Evolutionary conservation across 345 rosid species (phyloP).

Genomic region (Citrus glauca): DNA sequence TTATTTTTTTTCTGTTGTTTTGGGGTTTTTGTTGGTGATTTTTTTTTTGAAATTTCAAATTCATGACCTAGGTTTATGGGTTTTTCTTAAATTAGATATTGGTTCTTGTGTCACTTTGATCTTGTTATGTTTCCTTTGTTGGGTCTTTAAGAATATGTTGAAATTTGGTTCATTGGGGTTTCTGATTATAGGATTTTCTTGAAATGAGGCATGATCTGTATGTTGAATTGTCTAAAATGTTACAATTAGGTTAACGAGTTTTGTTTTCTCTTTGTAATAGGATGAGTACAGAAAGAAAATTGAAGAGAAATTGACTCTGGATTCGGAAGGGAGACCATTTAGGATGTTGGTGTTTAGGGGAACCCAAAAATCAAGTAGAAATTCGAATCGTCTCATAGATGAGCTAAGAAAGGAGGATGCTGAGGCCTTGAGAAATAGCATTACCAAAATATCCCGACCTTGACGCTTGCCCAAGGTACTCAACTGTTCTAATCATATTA

Average conservation of each 20-base stretch:
- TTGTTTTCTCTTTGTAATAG: conserved; percentile 19
- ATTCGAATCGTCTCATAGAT: conserved; percentile 22
- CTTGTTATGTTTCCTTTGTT: neutral
- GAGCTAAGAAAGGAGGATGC: conserved; percentile 34
- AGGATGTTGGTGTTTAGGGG: conserved; percentile 53
- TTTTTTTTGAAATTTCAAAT: neutral
- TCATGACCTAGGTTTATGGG: neutral
- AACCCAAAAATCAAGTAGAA: conserved; percentile 42
- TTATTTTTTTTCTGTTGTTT: too few relatives aligned
- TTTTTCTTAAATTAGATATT: neutral
- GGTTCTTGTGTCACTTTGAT: neutral
- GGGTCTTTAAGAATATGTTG: too few relatives aligned
- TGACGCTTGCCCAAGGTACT: conserved; percentile 33
- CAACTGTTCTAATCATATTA: neutral
- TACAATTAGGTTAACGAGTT: neutral
- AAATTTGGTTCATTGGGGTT: neutral
- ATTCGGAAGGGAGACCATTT: conserved; percentile 44
- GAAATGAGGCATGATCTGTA: neutral
- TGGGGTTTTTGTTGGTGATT: neutral
- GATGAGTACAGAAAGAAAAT: conserved; percentile 27
- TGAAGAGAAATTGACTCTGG: conserved; percentile 30
- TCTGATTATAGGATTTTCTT: neutral
- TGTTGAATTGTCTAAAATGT: neutral
- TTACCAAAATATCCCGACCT: conserved; percentile 6
- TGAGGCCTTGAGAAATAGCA: conserved; percentile 1